These are phyloP conservation scores for Blastobotrys apis DNA, from an alignment of 1,139 yeast species.

Conservation along the genomic window DNA sequence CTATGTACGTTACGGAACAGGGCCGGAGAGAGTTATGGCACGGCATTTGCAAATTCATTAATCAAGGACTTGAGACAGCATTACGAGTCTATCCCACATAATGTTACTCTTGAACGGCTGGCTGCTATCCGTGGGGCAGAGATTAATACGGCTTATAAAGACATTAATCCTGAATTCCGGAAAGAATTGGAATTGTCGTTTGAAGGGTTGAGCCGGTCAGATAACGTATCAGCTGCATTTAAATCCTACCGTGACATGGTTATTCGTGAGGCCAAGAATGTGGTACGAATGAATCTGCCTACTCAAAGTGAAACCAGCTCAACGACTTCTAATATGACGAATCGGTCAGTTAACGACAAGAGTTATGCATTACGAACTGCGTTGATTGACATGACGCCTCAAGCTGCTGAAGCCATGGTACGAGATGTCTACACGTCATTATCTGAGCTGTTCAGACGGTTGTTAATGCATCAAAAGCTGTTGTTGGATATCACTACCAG, in stretches of 20 bases:
- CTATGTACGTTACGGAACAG: conserved; percentile 48
- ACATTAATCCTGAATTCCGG: conserved; percentile 39
- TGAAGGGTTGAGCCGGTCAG: conserved; percentile 57
- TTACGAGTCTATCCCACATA: conserved; percentile 45
- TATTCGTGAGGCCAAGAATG: conserved; percentile 63
- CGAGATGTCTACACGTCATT: conserved; percentile 56
- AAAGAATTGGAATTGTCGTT: conserved; percentile 44
- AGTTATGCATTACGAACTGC: conserved; percentile 45
- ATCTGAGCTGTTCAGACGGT: conserved; percentile 67
- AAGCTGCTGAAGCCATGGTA: conserved; percentile 72
- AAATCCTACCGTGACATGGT: conserved; percentile 63
- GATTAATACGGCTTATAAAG: conserved; percentile 36
- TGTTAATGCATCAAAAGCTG: conserved; percentile 74
- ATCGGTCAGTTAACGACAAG: conserved; percentile 29
- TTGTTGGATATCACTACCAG: conserved; percentile 70
- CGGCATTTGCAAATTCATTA: conserved; percentile 51
- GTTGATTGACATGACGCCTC: conserved; percentile 61
- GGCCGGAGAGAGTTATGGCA: conserved; percentile 66
- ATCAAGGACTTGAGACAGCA: conserved; percentile 58
- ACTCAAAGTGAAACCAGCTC: conserved; percentile 30
- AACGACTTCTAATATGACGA: conserved; percentile 25
- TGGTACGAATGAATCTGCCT: conserved; percentile 66
- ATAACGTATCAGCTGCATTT: conserved; percentile 61
- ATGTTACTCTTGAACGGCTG: conserved; percentile 53
- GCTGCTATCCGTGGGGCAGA: conserved; percentile 17